These are phyloP conservation scores for Adiantum capillusveneris DNA, from an alignment of 75 land plant species.

Conservation along the genomic window DNA sequence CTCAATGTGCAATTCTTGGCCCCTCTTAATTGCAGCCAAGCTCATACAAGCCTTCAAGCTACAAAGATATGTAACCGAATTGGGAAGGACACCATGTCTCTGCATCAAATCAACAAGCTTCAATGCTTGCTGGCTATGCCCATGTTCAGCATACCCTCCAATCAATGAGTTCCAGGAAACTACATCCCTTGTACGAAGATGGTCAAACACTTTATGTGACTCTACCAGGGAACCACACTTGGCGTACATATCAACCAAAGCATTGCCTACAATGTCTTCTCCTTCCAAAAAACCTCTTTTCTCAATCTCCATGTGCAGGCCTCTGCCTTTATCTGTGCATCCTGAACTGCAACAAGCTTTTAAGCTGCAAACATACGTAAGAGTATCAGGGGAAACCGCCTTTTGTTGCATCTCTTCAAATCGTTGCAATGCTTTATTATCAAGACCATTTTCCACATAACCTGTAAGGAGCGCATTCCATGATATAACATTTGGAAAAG, in stretches of 20 bases:
- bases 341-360: constrained; percentile 38
- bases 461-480: constrained; percentile 67
- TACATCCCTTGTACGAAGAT: constrained; percentile 27
- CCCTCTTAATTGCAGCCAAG: constrained; percentile 33
- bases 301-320: constrained; percentile 43
- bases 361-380: constrained; percentile 49
- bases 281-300: constrained; percentile 30
- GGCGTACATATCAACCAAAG: constrained; percentile 59
- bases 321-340: constrained; percentile 43
- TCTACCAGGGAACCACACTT: constrained; percentile 37
- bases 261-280: constrained; percentile 34
- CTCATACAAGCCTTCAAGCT: constrained; percentile 43
- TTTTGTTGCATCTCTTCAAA: constrained; percentile 35
- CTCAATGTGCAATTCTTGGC: constrained; percentile 27
- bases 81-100: constrained; percentile 19
- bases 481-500: constrained; percentile 21
- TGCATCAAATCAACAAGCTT: constrained; percentile 42
- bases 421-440: constrained; percentile 29
- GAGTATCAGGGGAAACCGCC: constrained; percentile 40
- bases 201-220: constrained; percentile 47
- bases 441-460: constrained; percentile 13
- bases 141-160: constrained; percentile 56
- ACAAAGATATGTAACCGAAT: constrained; percentile 40
- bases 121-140: constrained; percentile 36
- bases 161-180: constrained; percentile 63